Evolutionary conservation across 257 asterid species (phyloP).

Genomic region (Scutellaria minor): DNA sequence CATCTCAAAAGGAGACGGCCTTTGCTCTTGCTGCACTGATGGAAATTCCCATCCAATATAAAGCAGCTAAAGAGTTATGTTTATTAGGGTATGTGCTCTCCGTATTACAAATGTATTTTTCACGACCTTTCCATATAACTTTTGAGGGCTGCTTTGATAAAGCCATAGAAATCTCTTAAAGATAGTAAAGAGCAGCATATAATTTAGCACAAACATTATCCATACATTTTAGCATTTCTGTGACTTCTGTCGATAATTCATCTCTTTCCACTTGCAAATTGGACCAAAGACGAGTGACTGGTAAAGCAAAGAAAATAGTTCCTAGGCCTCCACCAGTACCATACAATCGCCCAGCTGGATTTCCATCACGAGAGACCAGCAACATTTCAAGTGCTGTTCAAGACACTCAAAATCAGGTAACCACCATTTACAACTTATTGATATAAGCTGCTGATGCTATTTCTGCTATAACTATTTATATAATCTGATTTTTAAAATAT

Average conservation of each 20-base stretch:
- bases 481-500: too few relatives aligned
- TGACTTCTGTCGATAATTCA: conserved; percentile 15
- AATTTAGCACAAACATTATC: conserved; percentile 3
- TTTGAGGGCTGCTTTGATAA: background rate
- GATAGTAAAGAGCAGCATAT: conserved; percentile 12
- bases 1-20: conserved; percentile 68
- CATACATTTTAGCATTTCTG: background rate
- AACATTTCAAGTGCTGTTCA: conserved; percentile 42
- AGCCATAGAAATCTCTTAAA: background rate
- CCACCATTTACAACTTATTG: conserved; percentile 24
- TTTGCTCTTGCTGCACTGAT: conserved; percentile 92
- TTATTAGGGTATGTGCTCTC: conserved; percentile 62
- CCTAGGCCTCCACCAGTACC: conserved; percentile 72
- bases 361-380: conserved; percentile 40
- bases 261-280: conserved; percentile 34
- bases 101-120: background rate
- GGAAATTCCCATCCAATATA: conserved; percentile 84
- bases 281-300: conserved; percentile 54
- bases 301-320: conserved; percentile 66
- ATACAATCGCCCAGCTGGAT: conserved; percentile 37
- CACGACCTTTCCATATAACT: conserved; percentile 9
- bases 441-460: too few relatives aligned
- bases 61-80: conserved; percentile 64
- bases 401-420: conserved; percentile 64
- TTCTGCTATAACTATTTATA: too few relatives aligned